These are phyloP conservation scores for Leccinum sublutescens DNA, from an alignment of 768 basidiomycete species.

Conservation along the genomic window DNA sequence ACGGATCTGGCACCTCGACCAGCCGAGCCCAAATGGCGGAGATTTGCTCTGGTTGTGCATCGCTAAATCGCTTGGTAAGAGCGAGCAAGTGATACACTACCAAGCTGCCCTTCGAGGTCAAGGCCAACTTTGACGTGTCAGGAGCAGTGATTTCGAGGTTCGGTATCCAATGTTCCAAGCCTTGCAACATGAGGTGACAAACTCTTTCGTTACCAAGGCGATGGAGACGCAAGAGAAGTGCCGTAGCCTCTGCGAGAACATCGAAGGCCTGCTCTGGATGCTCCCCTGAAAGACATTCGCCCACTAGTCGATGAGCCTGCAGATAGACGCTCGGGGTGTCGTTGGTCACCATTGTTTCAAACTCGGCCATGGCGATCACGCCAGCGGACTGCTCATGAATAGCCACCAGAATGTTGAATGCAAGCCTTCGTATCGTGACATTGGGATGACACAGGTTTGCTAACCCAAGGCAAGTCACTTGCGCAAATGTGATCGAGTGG, in stretches of 20 bases:
- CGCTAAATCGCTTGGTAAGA: constrained; percentile 74
- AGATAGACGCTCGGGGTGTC: constrained; percentile 73
- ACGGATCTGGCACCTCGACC: constrained; percentile 65
- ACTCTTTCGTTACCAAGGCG: constrained; percentile 47
- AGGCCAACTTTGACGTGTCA: constrained; percentile 35
- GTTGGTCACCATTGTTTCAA: constrained; percentile 73
- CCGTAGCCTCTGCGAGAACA: constrained; percentile 69
- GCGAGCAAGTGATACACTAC: constrained; percentile 80
- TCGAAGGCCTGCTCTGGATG: constrained; percentile 62
- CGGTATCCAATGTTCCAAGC: constrained; percentile 81
- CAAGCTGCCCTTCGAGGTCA: constrained; percentile 49
- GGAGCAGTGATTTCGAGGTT: constrained; percentile 58
- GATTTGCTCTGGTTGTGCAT: constrained; percentile 77
- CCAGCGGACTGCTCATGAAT: constrained; percentile 70
- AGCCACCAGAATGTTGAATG: constrained; percentile 74
- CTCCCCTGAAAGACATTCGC: constrained; percentile 76
- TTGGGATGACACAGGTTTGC: constrained; percentile 81
- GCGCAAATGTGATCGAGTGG: constrained; percentile 70
- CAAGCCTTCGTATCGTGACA: constrained; percentile 60
- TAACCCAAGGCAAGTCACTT: constrained; percentile 73
- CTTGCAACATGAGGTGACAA: constrained; percentile 66
- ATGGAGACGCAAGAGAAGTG: constrained; percentile 67
- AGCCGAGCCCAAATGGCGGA: constrained; percentile 75
- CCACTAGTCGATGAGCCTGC: constrained; percentile 74
- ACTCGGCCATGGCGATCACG: constrained; percentile 63